Evolutionary conservation across 805 yeast species (phyloP), one percentile per base, ranked within the genome.

Genomic region (Suhomyces pyralidae): DNA sequence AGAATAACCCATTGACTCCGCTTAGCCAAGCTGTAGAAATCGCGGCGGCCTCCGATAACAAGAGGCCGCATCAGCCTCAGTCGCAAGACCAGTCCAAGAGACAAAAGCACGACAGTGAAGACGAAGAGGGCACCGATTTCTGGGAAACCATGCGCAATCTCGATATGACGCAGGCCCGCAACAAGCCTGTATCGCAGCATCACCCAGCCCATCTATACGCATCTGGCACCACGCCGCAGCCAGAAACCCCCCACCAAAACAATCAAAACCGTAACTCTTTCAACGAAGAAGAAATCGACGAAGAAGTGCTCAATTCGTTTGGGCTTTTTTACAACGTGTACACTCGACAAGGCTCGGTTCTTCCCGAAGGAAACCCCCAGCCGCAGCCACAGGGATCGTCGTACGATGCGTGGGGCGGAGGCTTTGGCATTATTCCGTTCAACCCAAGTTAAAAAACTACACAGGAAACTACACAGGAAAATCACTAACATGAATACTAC

Each of bases 111-210:
- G 49, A 45, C 20, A 53, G 77, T 36, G 85, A 80, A 10, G 66
- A 77, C 4, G 89, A 83, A 40, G 90, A 83, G 53, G 90, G 81
- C 20, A 58, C 81, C 32, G 90, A 85, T 63, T 86, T 85, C 62
- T 85, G 89, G 87, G 91, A 85, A 56, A 81, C 83, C 2, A 76
- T 86, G 79, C 74, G 86, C 47, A 76, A 83, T 15, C 62, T 85
- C 1, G 79, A 78, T 19, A 30, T 30, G 20, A 20, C 45, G 2
- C 45, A 22, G 15, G 7, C 45, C 10, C 45, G 30, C 19, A 12
- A 12, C 38, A 64, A 65, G 54, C 84, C 84, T 0, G 83, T 79
- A 2, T 78, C 83, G 0, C 81, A 77, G 51, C 84, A 81, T 55
- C 84, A 80, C 58, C 84, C 84, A 0, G 63, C 79, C 45, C 83